phyloP scores from a whole-genome alignment of 768 basidiomycete species.

The Tephrocybe sp. region DNA sequence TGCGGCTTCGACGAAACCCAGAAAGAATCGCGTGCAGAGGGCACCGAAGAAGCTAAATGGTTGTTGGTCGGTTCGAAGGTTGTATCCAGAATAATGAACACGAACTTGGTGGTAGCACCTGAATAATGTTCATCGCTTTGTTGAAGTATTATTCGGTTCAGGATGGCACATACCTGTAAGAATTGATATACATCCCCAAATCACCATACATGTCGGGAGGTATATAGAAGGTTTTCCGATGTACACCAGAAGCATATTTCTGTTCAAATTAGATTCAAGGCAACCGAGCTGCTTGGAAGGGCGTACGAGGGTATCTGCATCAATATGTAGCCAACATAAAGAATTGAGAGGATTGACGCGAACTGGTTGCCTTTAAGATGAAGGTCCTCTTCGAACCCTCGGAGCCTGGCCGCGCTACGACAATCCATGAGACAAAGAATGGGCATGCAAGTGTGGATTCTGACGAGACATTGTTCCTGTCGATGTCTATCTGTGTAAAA shows the following conservation, averaged over 20 bases:
- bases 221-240: constrained; percentile 71
- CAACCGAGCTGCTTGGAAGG: neutral
- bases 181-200: constrained; percentile 68
- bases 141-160: no score
- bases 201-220: constrained; percentile 63
- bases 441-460: neutral
- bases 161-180: constrained; percentile 43
- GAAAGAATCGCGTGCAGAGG: constrained; percentile 73
- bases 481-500: constrained; percentile 44
- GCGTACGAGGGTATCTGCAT: constrained; percentile 81
- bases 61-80: neutral
- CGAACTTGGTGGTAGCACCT: constrained; percentile 42
- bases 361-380: constrained; percentile 63
- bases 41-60: constrained; percentile 61
- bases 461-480: constrained; percentile 67
- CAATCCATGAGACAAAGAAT: neutral
- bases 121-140: constrained; percentile 5
- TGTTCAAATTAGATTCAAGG: neutral
- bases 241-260: constrained; percentile 75
- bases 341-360: constrained; percentile 63
- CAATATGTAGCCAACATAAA: constrained; percentile 73
- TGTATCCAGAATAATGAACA: neutral
- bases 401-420: constrained; percentile 65
- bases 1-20: constrained; percentile 69
- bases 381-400: constrained; percentile 71